These are phyloP conservation scores for Trebouxia sp. DNA, from an alignment of 139 green algal genomes.

Conservation along the genomic window DNA sequence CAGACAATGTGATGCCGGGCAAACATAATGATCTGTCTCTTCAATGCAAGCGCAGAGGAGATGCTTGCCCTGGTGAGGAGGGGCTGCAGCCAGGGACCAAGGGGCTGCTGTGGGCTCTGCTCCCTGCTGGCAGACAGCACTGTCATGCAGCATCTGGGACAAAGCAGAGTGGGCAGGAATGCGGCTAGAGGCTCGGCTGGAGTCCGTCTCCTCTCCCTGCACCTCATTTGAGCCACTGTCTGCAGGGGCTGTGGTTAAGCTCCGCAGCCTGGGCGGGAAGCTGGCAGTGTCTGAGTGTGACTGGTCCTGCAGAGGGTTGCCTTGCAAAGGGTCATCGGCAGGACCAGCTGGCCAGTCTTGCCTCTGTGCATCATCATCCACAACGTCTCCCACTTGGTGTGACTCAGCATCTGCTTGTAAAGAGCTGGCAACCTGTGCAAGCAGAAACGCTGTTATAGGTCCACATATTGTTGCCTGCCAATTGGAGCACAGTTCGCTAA, in stretches of 20 bases:
- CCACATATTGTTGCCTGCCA: too few species aligned
- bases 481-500: too few species aligned
- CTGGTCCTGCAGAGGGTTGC: neutral
- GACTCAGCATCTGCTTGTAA: neutral
- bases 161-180: neutral
- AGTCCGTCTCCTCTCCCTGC: neutral
- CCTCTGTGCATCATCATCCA: neutral
- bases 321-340: neutral
- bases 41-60: too few species aligned
- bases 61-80: too few species aligned
- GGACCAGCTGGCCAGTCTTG: neutral
- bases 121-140: too few species aligned
- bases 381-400: too few species aligned
- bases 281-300: neutral
- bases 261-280: neutral
- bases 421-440: neutral
- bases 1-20: too few species aligned
- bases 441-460: too few species aligned
- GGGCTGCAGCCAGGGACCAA: neutral
- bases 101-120: neutral
- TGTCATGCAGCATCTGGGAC: slow-evolving; percentile 13
- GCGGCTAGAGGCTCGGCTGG: neutral
- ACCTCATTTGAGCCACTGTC: neutral
- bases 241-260: neutral
- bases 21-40: too few species aligned